Base-by-base conservation (phyloP, 2,329 filamentous ascomycete genomes). In the Aspergillus flavus region DNA sequence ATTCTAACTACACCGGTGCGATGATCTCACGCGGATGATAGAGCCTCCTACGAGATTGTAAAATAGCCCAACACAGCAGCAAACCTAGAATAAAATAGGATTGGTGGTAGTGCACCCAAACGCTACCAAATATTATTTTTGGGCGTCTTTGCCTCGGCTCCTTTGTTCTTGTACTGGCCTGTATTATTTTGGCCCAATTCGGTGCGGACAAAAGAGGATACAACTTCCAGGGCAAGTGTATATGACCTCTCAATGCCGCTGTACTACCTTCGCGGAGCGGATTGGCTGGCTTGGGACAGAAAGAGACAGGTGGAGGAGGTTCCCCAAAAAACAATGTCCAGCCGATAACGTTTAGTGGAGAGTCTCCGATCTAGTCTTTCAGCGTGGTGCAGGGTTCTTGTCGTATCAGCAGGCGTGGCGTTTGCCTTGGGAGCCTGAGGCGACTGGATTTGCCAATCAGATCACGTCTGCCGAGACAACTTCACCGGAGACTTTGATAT, bases 291-390 rank as follows among this genome's bases (percentile, higher is more conserved):
- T 48, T 54, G 50, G 58, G 58, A 59, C 36, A 58, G 55, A 36
- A 16, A 60, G 50, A 45, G 43, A 64, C 60, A 57, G 57, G 43
- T 59, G 45, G 58, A 43, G 50, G 59, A 48, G 61, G 57, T 62
- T 48, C 61, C 53, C 41, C 39, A 45, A 61, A 28, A 59, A 46
- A 59, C 61, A 63, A 45, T 59, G 54, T 46, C 50, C 61, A 65
- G 64, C 66, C 64, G 66, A 69, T 68, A 60, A 57, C 67, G 68
- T 69, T 67, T 70, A 70, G 68, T 62, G 66, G 41, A 52, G 58
- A 52, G 59, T 61, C 57, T 43, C 55, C 63, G 69, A 70, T 64
- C 65, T 65, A 62, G 59, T 57, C 57, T 59, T 61, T 57, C 59
- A 66, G 61, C 55, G 57, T 53, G 61, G 64, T 63, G 65, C 69